A percentile compares a stretch with the other conserved stretches of the same genome.
Evolutionary conservation across 2,329 filamentous ascomycete genomes (phyloP).

Genomic region (Chrysoporthe austroafricana): DNA sequence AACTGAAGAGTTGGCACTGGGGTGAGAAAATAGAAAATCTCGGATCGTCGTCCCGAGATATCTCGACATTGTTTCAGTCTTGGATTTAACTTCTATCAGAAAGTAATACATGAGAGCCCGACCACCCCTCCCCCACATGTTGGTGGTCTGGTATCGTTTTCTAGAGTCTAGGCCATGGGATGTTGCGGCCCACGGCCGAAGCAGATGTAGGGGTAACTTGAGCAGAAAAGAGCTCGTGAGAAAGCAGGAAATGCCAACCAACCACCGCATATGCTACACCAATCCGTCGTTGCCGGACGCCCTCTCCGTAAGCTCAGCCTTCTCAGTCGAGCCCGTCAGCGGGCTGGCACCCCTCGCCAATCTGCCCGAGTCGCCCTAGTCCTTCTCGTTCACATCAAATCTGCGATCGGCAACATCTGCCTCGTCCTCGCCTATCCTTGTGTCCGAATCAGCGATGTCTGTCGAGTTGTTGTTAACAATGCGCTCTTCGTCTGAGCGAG

Average conservation of each 20-base stretch:
- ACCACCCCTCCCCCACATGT: neutral
- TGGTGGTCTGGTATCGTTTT: neutral
- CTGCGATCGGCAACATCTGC: neutral
- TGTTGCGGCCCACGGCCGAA: neutral
- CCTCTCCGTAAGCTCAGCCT: neutral
- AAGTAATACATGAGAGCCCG: neutral
- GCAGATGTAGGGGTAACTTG: neutral
- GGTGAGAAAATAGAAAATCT: neutral
- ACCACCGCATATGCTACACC: neutral
- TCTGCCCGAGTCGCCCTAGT: neutral
- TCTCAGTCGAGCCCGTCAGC: neutral
- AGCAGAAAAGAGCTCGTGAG: neutral
- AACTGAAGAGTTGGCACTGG: neutral
- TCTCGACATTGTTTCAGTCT: neutral
- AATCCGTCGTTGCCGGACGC: neutral
- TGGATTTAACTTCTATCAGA: neutral
- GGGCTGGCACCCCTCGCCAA: neutral
- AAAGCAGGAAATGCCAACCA: neutral
- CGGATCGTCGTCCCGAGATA: neutral
- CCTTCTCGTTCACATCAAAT: neutral
- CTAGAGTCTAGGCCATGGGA: neutral
- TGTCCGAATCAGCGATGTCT: neutral
- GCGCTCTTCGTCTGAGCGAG: conserved; percentile 1
- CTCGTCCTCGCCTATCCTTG: neutral
- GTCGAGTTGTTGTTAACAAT: neutral